Conservation (phyloP, 768 basidiomycete genomes). For the Scleroderma bovista region DNA sequence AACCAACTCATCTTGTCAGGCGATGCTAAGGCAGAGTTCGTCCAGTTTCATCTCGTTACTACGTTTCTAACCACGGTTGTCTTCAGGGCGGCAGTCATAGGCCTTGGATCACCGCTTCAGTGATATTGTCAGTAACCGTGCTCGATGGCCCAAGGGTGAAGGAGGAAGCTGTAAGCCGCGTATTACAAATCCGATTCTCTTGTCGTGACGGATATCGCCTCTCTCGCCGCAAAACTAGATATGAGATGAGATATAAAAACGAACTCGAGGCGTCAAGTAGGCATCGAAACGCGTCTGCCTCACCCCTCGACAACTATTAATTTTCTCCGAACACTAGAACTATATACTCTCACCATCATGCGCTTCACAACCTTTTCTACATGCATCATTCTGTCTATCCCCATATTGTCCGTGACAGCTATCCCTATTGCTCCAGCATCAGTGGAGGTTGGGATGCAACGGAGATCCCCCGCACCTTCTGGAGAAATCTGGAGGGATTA, state of each 20-base stretch:
- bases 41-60: background rate
- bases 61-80: background rate
- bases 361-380: slow-evolving; percentile 4
- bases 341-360: slow-evolving; percentile 6
- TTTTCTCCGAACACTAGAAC: background rate
- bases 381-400: slow-evolving; percentile 10
- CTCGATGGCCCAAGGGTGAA: too few relatives aligned
- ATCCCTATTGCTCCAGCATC: slow-evolving; percentile 7
- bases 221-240: too few relatives aligned
- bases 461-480: background rate
- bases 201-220: too few relatives aligned
- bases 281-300: background rate
- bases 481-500: background rate
- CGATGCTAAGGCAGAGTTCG: background rate
- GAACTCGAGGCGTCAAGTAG: too few relatives aligned
- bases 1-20: background rate
- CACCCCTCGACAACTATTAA: background rate
- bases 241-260: too few relatives aligned
- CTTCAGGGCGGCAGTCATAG: background rate
- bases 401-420: slow-evolving; percentile 13
- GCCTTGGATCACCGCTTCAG: background rate
- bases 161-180: too few relatives aligned
- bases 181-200: too few relatives aligned
- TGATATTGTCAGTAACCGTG: too few relatives aligned
- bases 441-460: background rate